Evolutionary conservation across 2,329 filamentous ascomycete genomes (phyloP), one percentile per base, ranked within the genome.

Genomic region (Ophiostoma sp.): DNA sequence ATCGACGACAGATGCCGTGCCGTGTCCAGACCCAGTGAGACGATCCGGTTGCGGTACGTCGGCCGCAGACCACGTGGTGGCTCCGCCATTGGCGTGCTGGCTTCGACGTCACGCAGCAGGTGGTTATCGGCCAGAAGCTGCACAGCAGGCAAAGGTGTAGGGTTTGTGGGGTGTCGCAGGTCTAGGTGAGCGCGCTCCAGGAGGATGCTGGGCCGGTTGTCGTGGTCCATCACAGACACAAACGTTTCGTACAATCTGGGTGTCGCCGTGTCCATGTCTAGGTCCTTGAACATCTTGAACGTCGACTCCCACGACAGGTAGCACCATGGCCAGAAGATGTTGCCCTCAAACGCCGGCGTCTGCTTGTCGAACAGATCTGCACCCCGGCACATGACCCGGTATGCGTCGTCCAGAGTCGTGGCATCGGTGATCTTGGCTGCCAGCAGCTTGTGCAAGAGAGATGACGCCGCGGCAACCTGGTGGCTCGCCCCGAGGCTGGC

Each of bases 121-220:
- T 70, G 67, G 70, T 72, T 69, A 64, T 72, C 70, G 62, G 66
- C 66, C 18, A 87, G 79, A 67, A 83, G 81, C 2, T 78, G 73
- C 11, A 87, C 72, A 0, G 85, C 85, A 1, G 79, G 78, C 2
- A 76, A 74, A 36, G 81, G 78, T 40, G 80, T 79, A 0, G 85
- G 85, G 2, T 77, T 77, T 0, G 81, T 81, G 0, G 85, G 85
- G 72, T 87, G 85, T 68, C 84, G 78, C 1, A 87, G 77, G 41
- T 82, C 78, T 3, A 87, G 77, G 71, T 87, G 85, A 0, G 85
- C 84, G 44, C 79, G 77, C 65, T 85, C 81, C 7, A 85, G 74
- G 7, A 74, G 73, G 49, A 81, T 74, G 1, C 77, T 75, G 38
- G 68, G 67, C 38, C 73, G 73, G 5, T 75, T 72, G 16, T 82